phyloP scores from a whole-genome alignment of 2,329 filamentous ascomycete species.

The Colletotrichum ledebouriae region DNA sequence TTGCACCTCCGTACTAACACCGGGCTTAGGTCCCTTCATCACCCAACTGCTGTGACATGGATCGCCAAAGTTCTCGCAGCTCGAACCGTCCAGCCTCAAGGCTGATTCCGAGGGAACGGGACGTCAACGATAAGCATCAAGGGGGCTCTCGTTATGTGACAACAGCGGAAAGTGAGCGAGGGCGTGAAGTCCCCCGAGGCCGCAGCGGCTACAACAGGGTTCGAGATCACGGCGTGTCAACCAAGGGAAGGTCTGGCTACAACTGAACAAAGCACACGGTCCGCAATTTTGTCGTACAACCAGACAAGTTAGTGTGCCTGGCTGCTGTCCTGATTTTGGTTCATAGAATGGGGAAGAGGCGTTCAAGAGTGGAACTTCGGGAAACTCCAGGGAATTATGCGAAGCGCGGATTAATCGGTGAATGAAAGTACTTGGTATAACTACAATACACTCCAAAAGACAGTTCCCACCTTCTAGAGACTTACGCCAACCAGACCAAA shows the following conservation, averaged over 20 bases:
- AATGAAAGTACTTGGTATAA: too few relatives aligned
- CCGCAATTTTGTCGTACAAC: too few relatives aligned
- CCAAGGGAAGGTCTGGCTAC: conserved; percentile 37
- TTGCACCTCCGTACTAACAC: not conserved
- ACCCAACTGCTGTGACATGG: not conserved
- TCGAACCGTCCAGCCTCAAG: not conserved
- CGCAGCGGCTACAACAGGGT: conserved; percentile 36
- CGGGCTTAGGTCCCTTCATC: not conserved
- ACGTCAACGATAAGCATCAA: not conserved
- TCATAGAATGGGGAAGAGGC: not conserved
- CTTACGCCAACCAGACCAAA: too few relatives aligned
- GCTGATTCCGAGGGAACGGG: not conserved
- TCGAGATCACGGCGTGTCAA: conserved; percentile 15
- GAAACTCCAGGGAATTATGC: not conserved
- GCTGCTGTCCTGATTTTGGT: too few relatives aligned
- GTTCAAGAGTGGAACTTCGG: too few relatives aligned
- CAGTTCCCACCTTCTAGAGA: too few relatives aligned
- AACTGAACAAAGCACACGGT: not conserved
- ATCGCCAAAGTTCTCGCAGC: not conserved
- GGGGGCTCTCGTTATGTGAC: conserved; percentile 19
- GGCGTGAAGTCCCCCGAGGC: conserved; percentile 18
- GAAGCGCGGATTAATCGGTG: not conserved
- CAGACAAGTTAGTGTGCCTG: too few relatives aligned
- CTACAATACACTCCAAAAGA: too few relatives aligned
- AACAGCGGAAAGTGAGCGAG: not conserved